Percentiles rank a stretch among this genome's conserved stretches.
These are phyloP conservation scores for thale cress (Arabidopsis thaliana) DNA, from an alignment of 345 rosid species.

Conservation along the genomic window TAIR10.1 NC_003076.8:1674501-1675000, in stretches of 20 bases:
- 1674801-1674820: not conserved
- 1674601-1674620: conserved; percentile 1
- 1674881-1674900: not conserved
- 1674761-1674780: too few relatives aligned
- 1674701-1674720: conserved; percentile 14
- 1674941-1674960: conserved; percentile 18
- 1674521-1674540: conserved; percentile 80
- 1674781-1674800: too few relatives aligned
- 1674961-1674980: conserved; percentile 35
- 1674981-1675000: conserved; percentile 18
- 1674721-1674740: conserved; percentile 13
- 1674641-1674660: conserved; percentile 17
- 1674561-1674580: conserved; percentile 89
- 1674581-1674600: conserved; percentile 53
- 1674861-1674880: conserved; percentile 1
- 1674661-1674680: conserved; percentile 41
- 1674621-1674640: not conserved
- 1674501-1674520: conserved; percentile 75
- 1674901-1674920: conserved; percentile 3
- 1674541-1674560: conserved; percentile 78
- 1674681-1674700: not conserved
- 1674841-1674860: not conserved
- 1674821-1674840: too few relatives aligned
- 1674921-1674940: conserved; percentile 16
- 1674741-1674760: not conserved